Percentiles rank a stretch among this genome's conserved stretches.
phyloP scores from a whole-genome alignment of 2,329 filamentous ascomycete species.

The Incumbomyces lentus region DNA sequence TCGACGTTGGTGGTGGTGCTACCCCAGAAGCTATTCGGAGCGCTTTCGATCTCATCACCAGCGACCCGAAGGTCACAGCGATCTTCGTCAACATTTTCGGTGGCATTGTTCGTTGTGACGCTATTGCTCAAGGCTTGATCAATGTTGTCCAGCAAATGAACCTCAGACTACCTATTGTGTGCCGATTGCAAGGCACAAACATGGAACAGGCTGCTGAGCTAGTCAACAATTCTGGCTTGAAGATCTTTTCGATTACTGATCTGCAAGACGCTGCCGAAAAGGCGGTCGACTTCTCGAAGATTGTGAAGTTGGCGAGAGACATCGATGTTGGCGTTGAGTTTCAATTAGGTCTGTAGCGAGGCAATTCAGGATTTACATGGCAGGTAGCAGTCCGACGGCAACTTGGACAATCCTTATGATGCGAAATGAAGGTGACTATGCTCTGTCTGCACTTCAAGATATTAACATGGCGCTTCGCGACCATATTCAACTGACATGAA shows the following conservation, averaged over 20 bases:
- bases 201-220: conserved; percentile 85
- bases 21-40: conserved; percentile 94
- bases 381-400: no score
- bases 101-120: conserved; percentile 95
- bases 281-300: conserved; percentile 96
- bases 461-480: no score
- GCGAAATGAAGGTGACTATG: no score
- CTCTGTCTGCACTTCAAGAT: no score
- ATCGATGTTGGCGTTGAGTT: conserved; percentile 97
- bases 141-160: conserved; percentile 90
- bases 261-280: conserved; percentile 95
- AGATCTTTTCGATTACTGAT: conserved; percentile 99
- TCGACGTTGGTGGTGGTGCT: conserved; percentile 95
- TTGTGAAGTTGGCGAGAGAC: conserved; percentile 96
- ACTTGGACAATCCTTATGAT: no score
- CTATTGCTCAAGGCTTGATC: conserved; percentile 92
- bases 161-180: conserved; percentile 92
- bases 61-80: conserved; percentile 92
- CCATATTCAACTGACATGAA: no score
- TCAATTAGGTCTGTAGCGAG: conserved; percentile 68
- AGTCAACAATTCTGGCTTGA: conserved; percentile 94
- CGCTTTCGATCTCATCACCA: conserved; percentile 97
- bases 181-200: conserved; percentile 95
- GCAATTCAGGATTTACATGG: no score
- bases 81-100: conserved; percentile 99